A percentile compares a stretch with the other conserved stretches of the same genome.
phyloP scores from a whole-genome alignment of 2,329 filamentous ascomycete genomes.

The Aureobasidium leucospermi region DNA sequence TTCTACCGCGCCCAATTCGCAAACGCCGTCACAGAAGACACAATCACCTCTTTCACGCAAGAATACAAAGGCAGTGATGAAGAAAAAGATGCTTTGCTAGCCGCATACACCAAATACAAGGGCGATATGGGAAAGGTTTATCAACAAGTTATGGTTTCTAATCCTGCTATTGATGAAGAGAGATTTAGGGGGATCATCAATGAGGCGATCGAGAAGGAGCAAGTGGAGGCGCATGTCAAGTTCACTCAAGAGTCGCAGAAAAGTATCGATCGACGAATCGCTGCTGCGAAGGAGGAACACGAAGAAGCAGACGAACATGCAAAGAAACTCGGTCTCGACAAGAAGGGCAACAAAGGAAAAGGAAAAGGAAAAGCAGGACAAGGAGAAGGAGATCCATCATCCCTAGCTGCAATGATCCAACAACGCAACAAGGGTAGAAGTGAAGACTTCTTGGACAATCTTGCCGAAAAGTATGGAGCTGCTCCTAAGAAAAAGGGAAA shows the following conservation, averaged over 20 bases:
- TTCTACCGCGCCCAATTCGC: slow-evolving; percentile 83
- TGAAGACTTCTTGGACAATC: slow-evolving; percentile 58
- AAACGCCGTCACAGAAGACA: slow-evolving; percentile 64
- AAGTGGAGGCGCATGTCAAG: slow-evolving; percentile 57
- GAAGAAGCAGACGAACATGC: slow-evolving; percentile 68
- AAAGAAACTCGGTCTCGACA: slow-evolving; percentile 66
- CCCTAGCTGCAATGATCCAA: slow-evolving; percentile 67
- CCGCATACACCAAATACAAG: slow-evolving; percentile 63
- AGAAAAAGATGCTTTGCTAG: slow-evolving; percentile 70
- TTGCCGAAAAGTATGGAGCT: slow-evolving; percentile 69
- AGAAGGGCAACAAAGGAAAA: slow-evolving; percentile 42
- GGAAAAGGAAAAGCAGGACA: slow-evolving; percentile 25
- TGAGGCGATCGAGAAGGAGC: slow-evolving; percentile 62
- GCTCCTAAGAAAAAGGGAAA: slow-evolving; percentile 33
- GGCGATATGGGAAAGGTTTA: slow-evolving; percentile 75
- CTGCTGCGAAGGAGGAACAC: slow-evolving; percentile 59
- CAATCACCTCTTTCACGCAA: slow-evolving; percentile 63
- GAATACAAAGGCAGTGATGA: slow-evolving; percentile 83
- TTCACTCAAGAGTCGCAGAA: slow-evolving; percentile 64
- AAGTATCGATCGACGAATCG: slow-evolving; percentile 35
- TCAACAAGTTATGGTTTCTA: slow-evolving; percentile 76
- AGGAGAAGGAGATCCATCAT: slow-evolving; percentile 40
- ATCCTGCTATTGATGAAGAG: slow-evolving; percentile 75
- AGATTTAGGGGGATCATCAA: slow-evolving; percentile 77
- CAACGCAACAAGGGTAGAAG: slow-evolving; percentile 57